Percentiles rank a stretch among this genome's conserved stretches.
phyloP scores from a whole-genome alignment of 2,329 filamentous ascomycete species.

The Clathrospora elynae region DNA sequence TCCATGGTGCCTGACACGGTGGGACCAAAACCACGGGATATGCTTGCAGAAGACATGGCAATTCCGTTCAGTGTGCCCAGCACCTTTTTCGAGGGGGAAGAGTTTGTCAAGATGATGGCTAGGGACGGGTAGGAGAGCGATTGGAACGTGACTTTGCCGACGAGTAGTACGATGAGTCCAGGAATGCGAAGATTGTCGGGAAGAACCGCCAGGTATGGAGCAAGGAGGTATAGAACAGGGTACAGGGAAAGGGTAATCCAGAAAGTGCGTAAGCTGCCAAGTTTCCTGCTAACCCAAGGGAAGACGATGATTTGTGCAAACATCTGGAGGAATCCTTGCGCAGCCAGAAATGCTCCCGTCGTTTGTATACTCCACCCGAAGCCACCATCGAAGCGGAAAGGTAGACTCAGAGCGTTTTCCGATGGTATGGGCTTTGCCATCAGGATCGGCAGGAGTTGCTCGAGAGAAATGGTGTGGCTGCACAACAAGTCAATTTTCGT shows the following conservation, averaged over 20 bases:
- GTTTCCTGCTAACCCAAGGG: constrained; percentile 72
- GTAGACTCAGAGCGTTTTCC: constrained; percentile 61
- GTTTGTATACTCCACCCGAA: constrained; percentile 81
- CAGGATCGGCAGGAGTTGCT: constrained; percentile 91
- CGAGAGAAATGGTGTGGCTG: constrained; percentile 96
- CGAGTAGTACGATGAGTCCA: constrained; percentile 76
- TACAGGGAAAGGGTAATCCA: constrained; percentile 80
- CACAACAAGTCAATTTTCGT: constrained; percentile 22
- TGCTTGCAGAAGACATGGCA: constrained; percentile 86
- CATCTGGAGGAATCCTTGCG: constrained; percentile 89
- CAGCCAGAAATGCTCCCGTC: constrained; percentile 85
- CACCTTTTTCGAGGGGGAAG: constrained; percentile 79
- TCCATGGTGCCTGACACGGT: constrained; percentile 86
- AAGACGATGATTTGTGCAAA: constrained; percentile 84
- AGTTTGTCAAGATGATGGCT: constrained; percentile 86
- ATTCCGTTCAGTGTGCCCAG: constrained; percentile 92
- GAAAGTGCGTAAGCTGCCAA: constrained; percentile 83
- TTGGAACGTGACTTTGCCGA: constrained; percentile 92
- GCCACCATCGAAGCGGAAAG: constrained; percentile 87
- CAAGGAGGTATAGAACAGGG: constrained; percentile 83
- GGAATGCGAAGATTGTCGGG: constrained; percentile 72
- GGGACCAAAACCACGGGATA: constrained; percentile 86
- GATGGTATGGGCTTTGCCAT: constrained; percentile 70
- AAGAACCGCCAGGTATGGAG: constrained; percentile 86
- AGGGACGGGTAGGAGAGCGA: constrained; percentile 91